Conservation (phyloP, 2,329 filamentous ascomycete genomes). For the Colletotrichum cereale region DNA sequence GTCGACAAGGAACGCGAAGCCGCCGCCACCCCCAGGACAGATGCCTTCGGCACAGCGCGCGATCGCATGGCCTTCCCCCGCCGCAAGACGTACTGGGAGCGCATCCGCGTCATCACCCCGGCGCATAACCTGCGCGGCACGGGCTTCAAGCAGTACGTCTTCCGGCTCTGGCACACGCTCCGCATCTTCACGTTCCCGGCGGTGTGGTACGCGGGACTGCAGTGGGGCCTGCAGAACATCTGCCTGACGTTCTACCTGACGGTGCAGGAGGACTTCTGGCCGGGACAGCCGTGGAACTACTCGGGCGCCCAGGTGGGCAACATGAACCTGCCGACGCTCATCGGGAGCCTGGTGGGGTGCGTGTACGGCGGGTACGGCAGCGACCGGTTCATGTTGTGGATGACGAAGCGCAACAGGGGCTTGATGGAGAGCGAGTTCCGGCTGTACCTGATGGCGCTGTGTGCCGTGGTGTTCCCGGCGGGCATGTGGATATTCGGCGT, state of each 20-base stretch:
- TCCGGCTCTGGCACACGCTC: constrained; percentile 66
- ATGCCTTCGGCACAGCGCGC: constrained; percentile 31
- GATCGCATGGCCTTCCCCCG: constrained; percentile 44
- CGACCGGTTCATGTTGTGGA: constrained; percentile 67
- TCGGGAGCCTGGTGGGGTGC: constrained; percentile 67
- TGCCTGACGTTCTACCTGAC: constrained; percentile 71
- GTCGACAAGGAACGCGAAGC: background rate
- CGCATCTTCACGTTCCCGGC: constrained; percentile 70
- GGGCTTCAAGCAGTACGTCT: constrained; percentile 66
- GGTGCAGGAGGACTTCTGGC: constrained; percentile 68
- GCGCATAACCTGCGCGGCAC: constrained; percentile 65
- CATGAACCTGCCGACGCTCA: constrained; percentile 68
- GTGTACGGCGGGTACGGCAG: constrained; percentile 69
- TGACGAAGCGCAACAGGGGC: constrained; percentile 64
- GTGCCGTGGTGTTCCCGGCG: constrained; percentile 62
- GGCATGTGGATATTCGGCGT: constrained; percentile 67
- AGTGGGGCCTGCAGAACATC: constrained; percentile 72
- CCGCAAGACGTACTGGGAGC: constrained; percentile 65
- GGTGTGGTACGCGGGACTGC: constrained; percentile 67
- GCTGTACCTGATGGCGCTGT: constrained; percentile 63
- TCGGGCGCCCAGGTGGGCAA: constrained; percentile 65
- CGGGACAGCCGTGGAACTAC: constrained; percentile 66
- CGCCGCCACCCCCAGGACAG: background rate
- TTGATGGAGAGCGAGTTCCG: constrained; percentile 68
- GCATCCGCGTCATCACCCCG: constrained; percentile 67